Base-by-base conservation (phyloP, 345 rosid species). In the Boechera stricta region DNA sequence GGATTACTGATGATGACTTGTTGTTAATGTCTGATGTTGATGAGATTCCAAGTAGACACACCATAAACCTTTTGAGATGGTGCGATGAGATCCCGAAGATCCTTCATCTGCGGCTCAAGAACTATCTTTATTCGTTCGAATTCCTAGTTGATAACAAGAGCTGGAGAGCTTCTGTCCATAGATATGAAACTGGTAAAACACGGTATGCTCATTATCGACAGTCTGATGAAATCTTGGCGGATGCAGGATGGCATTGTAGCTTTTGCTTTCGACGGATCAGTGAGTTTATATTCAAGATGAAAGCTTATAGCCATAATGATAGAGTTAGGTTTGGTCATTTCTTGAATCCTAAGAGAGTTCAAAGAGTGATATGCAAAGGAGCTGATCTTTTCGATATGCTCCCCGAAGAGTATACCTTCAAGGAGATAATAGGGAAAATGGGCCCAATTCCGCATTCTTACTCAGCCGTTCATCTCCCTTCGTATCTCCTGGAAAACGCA, bases 221-320 rank as follows among this genome's bases (percentile, higher is more conserved):
- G 80, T 69, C 85, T 1, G 91, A 88, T 83, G 85, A 79, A n/a
- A 77, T 90, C 39, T 76, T 90, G 83, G 88, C 91, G 0, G 95
- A 90, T 79, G 87, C 95, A 9, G 95, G 95, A 39, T 90, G 93
- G 95, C 95, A 90, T 73, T 90, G 95, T 71, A 90, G 95, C 86
- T 90, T 90, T 45, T 90, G 95, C 64, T 90, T 90, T 78, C 88
- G 92, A 12, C 73, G 60, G 7, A 85, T 90, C 26, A 85, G 85
- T 3, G 92, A 90, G 84, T 90, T 90, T 79, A 72, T 88, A 61
- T 90, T 90, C 47, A 90, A 90, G 87, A 88, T 90, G 91, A 90
- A 83, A 72, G 95, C 95, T 49, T 90, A 88, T 75, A 90, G 95
- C 59, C 95, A 90, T 79, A 79, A 69, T 15, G 95, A 90, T 69